Percentiles rank a stretch among this genome's conserved stretches.
Conservation (phyloP, 2,329 filamentous ascomycete species). For the Colletotrichum echinochloae region DNA sequence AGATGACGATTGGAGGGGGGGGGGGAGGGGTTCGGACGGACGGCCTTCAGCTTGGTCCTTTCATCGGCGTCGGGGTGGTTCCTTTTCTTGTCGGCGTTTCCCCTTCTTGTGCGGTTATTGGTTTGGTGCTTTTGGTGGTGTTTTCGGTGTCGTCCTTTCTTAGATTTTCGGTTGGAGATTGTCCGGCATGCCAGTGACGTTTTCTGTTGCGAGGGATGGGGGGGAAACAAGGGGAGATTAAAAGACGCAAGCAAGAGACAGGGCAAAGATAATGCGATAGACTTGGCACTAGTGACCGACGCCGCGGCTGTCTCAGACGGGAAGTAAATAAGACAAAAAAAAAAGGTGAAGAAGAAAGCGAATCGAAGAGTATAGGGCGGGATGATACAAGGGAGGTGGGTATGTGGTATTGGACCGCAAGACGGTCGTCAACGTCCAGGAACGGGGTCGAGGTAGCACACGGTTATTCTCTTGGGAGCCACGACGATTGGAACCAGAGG, state of each 20-base stretch:
- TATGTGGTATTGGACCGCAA: background rate
- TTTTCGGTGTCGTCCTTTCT: background rate
- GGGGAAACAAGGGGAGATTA: slow-evolving; percentile 13
- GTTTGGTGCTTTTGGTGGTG: background rate
- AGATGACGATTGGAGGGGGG: slow-evolving; percentile 5
- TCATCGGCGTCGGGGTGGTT: background rate
- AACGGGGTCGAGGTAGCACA: slow-evolving; percentile 20
- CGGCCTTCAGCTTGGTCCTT: slow-evolving; percentile 24
- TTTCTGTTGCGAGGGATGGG: background rate
- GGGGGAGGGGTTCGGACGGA: too few relatives aligned
- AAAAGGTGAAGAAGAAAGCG: background rate
- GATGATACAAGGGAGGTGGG: background rate
- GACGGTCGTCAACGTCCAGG: slow-evolving; percentile 7
- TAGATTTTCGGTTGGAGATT: background rate
- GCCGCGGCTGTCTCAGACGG: slow-evolving; percentile 36
- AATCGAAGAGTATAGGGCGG: background rate
- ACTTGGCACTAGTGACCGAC: slow-evolving; percentile 14
- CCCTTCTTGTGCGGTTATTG: background rate
- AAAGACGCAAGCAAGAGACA: background rate
- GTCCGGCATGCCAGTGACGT: slow-evolving; percentile 33
- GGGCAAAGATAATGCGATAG: background rate
- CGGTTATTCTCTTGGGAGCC: background rate
- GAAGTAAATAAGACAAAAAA: slow-evolving; percentile 24
- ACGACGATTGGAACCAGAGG: background rate
- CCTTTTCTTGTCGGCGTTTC: background rate